phyloP scores from a whole-genome alignment of 2,329 filamentous ascomycete genomes.

The Rhinocladiella mackenziei region DNA sequence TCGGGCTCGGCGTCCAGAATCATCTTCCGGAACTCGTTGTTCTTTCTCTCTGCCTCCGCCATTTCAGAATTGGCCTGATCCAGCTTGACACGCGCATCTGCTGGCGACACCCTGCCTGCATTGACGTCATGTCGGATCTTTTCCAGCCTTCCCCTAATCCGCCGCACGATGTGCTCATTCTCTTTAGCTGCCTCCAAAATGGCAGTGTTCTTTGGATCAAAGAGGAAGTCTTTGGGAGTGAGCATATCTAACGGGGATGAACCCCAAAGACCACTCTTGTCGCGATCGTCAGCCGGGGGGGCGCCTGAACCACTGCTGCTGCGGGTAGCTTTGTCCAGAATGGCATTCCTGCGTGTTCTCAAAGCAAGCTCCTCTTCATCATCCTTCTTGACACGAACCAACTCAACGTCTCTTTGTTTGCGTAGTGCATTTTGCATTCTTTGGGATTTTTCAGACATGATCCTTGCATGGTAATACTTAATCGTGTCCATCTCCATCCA shows the following conservation, averaged over 20 bases:
- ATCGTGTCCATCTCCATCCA: slow-evolving; percentile 30
- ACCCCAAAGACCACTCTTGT: slow-evolving; percentile 1
- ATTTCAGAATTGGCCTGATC: slow-evolving; percentile 26
- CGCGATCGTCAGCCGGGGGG: not conserved
- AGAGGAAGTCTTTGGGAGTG: slow-evolving; percentile 16
- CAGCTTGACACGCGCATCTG: slow-evolving; percentile 22
- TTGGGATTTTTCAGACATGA: slow-evolving; percentile 23
- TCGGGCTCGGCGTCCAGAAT: slow-evolving; percentile 21
- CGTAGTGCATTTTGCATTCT: slow-evolving; percentile 28
- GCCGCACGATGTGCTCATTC: slow-evolving; percentile 24
- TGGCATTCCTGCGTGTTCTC: slow-evolving; percentile 14
- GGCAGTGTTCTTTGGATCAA: slow-evolving; percentile 22
- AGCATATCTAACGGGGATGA: slow-evolving; percentile 15
- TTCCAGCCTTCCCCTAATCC: slow-evolving; percentile 23
- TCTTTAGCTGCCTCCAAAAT: slow-evolving; percentile 27
- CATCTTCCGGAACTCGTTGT: slow-evolving; percentile 25
- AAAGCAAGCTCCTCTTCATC: slow-evolving; percentile 23
- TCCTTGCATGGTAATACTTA: slow-evolving; percentile 27
- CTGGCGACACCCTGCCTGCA: slow-evolving; percentile 21
- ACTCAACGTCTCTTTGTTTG: slow-evolving; percentile 30
- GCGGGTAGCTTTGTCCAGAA: slow-evolving; percentile 14
- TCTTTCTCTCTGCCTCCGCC: slow-evolving; percentile 26
- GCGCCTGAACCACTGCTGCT: not conserved
- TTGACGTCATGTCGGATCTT: slow-evolving; percentile 26
- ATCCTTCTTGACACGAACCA: slow-evolving; percentile 25